Evolutionary conservation across 2,329 filamentous ascomycete species (phyloP), one percentile per base, ranked within the genome.

Genomic region (Hymenoscyphus occultus): DNA sequence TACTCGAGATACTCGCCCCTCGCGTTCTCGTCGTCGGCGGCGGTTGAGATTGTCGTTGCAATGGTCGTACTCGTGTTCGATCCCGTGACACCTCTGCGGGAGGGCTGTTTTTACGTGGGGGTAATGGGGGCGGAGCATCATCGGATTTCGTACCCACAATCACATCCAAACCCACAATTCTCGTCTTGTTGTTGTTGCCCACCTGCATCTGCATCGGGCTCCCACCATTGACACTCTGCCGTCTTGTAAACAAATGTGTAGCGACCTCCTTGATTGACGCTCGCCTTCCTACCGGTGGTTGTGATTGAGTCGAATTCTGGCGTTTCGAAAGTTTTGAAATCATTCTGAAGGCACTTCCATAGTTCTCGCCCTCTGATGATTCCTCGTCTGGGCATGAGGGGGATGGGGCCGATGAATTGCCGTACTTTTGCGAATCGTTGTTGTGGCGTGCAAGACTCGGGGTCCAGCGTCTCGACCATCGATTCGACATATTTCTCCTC

Each of bases 261-360:
- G 56, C 56, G 28, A n/a, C 28, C 28, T 57, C 56, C 32, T 39
- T 57, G n/a, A 57, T 35, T 5, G 56, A 54, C 1, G 48, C 22
- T 22, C 48, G 19, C 19, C 48, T 54, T 19, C 22, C 48, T 54
- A 19, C 19, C 19, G 22, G 48, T 54, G 48, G 48, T 54, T 10
- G 48, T 28, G 48, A 10, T 54, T 22, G 48, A 14, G 48, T 54
- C 19, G 48, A 13, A 28, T n/a, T 40, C 22, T 16, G 28, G 16
- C 13, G 22, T 19, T 28, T 35, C 16, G 39, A 12, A 2, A 45
- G 9, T 32, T 61, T 61, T 14, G 35, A 45, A 39, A 56, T 39
- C 45, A 54, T 61, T 16, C 31, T 32, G 39, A 56, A 56, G 14
- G 60, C 48, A 45, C 60, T 61, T 22, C 48, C 48, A 56, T 56